Conservation (phyloP, 208 protist genomes). For the Acanthamoeba royreba region DNA sequence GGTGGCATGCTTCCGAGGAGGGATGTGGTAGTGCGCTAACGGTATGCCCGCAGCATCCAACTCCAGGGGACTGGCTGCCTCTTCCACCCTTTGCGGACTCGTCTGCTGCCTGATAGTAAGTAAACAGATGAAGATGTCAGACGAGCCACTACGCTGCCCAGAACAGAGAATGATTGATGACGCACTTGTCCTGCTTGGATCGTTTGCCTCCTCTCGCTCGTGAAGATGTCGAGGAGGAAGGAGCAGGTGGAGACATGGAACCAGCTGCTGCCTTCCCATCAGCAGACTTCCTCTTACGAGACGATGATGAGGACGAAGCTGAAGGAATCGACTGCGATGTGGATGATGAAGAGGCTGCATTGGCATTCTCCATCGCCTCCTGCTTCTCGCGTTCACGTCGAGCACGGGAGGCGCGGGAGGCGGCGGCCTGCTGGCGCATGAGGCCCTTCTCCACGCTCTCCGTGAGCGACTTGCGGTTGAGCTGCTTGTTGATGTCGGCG, state of each 20-base stretch:
- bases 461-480: constrained; percentile 7
- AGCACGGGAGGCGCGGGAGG: neutral
- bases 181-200: neutral
- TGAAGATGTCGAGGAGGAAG: neutral
- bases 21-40: constrained; percentile 13
- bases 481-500: constrained; percentile 19
- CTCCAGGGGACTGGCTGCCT: neutral
- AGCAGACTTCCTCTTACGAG: neutral
- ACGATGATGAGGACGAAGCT: neutral
- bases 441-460: constrained; percentile 15
- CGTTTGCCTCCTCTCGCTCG: neutral
- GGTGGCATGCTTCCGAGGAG: neutral
- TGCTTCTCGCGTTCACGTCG: neutral
- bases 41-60: neutral
- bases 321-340: neutral
- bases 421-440: neutral
- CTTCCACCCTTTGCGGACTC: neutral
- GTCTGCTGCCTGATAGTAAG: neutral
- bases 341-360: no score
- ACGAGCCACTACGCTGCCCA: no score
- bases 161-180: no score
- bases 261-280: no score
- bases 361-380: neutral
- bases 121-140: no score
- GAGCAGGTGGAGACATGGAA: neutral